Evolutionary conservation across 352 stramenopile genomes (phyloP).

Genomic region (Globisporangium mamillatum): DNA sequence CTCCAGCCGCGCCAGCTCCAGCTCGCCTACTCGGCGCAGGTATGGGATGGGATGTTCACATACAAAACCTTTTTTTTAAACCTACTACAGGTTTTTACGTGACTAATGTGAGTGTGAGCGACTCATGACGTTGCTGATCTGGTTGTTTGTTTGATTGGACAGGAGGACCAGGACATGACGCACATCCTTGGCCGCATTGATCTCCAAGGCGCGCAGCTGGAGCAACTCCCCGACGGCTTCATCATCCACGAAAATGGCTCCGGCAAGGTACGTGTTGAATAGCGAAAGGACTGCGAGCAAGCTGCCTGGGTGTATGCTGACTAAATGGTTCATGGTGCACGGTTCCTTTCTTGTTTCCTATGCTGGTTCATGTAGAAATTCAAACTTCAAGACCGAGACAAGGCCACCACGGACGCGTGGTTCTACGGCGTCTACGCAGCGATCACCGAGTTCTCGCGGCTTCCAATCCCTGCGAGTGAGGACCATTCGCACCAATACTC

Average conservation of each 20-base stretch:
- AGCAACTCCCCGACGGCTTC: conserved; percentile 71
- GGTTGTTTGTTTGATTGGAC: background rate
- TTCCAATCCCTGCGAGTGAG: conserved; percentile 38
- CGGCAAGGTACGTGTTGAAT: conserved; percentile 32
- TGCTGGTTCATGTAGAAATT: conserved; percentile 38
- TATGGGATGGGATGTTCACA: conserved; percentile 5
- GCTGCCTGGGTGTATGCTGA: background rate
- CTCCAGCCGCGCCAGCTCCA: conserved; percentile 68
- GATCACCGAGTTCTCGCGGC: conserved; percentile 60
- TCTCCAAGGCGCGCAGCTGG: conserved; percentile 56
- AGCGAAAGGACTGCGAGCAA: background rate
- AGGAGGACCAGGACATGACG: conserved; percentile 74
- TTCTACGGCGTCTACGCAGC: conserved; percentile 75
- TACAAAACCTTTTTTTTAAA: background rate
- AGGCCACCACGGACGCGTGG: conserved; percentile 73
- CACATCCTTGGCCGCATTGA: conserved; percentile 58
- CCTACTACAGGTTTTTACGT: background rate
- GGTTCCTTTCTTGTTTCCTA: background rate
- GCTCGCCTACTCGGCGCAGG: conserved; percentile 61
- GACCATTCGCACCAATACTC: conserved; percentile 49
- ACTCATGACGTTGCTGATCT: too few relatives aligned
- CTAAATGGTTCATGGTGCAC: background rate
- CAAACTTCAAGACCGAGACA: conserved; percentile 77
- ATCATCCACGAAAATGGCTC: conserved; percentile 57
- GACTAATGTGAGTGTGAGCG: background rate